These are phyloP conservation scores for Calophaca sinica DNA, from an alignment of 306 rosid species.

Conservation along the genomic window DNA sequence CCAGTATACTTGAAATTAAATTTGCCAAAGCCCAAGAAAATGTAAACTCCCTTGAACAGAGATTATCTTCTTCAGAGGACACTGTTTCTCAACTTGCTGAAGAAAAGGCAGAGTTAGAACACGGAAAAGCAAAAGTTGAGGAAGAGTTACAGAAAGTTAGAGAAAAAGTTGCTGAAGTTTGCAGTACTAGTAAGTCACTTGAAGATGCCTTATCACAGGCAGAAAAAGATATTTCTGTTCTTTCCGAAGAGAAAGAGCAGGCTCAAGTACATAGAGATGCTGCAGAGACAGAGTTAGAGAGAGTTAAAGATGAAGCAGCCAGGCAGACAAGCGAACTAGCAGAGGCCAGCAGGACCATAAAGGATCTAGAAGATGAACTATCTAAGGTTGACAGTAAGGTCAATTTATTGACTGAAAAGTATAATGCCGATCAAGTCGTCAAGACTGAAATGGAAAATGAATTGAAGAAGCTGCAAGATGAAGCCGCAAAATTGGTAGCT, in stretches of 20 bases:
- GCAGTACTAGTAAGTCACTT: constrained; percentile 57
- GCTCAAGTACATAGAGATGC: constrained; percentile 63
- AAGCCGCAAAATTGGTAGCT: constrained; percentile 62
- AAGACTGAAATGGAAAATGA: constrained; percentile 71
- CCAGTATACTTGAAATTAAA: constrained; percentile 54
- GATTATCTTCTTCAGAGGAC: constrained; percentile 67
- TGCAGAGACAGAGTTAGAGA: constrained; percentile 69
- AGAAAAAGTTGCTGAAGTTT: constrained; percentile 64
- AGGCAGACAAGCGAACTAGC: constrained; percentile 61
- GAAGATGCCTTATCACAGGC: constrained; percentile 76
- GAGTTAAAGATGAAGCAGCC: constrained; percentile 68
- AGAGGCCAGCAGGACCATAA: constrained; percentile 70
- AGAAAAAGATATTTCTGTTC: constrained; percentile 61
- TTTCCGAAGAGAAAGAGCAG: constrained; percentile 73
- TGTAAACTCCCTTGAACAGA: constrained; percentile 63
- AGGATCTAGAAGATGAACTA: constrained; percentile 70
- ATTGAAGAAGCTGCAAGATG: constrained; percentile 74
- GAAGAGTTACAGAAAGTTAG: constrained; percentile 70
- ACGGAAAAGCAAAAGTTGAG: constrained; percentile 54
- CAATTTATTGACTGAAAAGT: constrained; percentile 67
- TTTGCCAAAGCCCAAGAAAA: constrained; percentile 67
- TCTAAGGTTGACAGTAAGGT: constrained; percentile 60
- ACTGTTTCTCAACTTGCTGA: constrained; percentile 66
- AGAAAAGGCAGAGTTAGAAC: constrained; percentile 74
- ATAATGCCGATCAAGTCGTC: constrained; percentile 60